Evolutionary conservation across 2,329 filamentous ascomycete genomes (phyloP).

Genomic region (Cordyceps tenuipes): DNA sequence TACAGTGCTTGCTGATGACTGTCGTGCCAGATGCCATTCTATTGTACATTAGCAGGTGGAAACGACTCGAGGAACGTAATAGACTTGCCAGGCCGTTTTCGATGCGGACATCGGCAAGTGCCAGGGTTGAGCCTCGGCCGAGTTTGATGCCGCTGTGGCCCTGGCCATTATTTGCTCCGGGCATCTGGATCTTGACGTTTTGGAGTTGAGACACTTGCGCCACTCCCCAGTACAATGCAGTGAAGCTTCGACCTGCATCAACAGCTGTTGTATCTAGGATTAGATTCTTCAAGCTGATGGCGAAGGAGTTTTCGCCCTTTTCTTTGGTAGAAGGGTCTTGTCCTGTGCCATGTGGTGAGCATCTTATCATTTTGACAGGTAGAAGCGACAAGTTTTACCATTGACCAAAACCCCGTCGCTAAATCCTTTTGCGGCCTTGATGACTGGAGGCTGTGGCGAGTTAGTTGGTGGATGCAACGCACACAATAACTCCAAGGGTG

Average conservation of each 20-base stretch:
- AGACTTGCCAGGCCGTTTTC: constrained; percentile 26
- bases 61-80: no score
- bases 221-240: constrained; percentile 37
- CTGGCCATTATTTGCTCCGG: constrained; percentile 24
- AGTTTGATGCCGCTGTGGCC: constrained; percentile 35
- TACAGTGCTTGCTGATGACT: constrained; percentile 36
- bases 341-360: neutral
- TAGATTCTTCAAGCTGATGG: constrained; percentile 35
- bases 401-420: constrained; percentile 16
- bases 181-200: constrained; percentile 35
- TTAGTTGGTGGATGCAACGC: constrained; percentile 7
- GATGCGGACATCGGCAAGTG: constrained; percentile 32
- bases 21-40: constrained; percentile 33
- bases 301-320: constrained; percentile 32
- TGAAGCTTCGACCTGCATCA: constrained; percentile 26
- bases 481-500: neutral
- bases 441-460: constrained; percentile 24
- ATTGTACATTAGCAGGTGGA: neutral
- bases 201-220: constrained; percentile 34
- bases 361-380: neutral
- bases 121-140: constrained; percentile 33
- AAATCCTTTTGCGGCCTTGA: constrained; percentile 32
- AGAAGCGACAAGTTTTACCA: neutral
- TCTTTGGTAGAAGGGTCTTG: constrained; percentile 27
- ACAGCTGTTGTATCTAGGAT: constrained; percentile 34